A percentile compares a stretch with the other conserved stretches of the same genome.
Evolutionary conservation across 306 rosid species (phyloP).

Genomic region (Sesbania bispinosa): DNA sequence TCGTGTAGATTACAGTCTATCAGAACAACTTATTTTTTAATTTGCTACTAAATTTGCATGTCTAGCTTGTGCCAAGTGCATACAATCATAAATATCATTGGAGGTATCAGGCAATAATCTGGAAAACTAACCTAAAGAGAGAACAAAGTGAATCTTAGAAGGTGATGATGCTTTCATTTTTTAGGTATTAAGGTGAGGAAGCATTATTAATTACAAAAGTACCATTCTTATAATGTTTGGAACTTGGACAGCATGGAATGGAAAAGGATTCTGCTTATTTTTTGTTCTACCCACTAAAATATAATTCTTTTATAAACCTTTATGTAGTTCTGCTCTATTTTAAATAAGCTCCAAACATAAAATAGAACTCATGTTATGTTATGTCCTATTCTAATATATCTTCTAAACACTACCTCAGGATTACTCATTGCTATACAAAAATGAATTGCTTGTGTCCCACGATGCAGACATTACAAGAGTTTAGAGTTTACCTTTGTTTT

Average conservation of each 20-base stretch:
- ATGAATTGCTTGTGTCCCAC: neutral
- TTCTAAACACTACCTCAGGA: neutral
- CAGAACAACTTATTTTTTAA: neutral
- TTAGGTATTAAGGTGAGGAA: neutral
- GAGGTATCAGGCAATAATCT: neutral
- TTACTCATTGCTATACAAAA: neutral
- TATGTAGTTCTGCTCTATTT: neutral
- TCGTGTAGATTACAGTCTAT: neutral
- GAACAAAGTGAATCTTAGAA: neutral
- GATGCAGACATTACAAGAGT: constrained; percentile 1
- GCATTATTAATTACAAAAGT: neutral
- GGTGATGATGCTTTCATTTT: neutral
- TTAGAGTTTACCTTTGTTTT: constrained; percentile 55
- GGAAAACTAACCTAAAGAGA: neutral
- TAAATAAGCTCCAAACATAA: neutral
- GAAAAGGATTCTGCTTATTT: neutral
- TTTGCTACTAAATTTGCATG: neutral
- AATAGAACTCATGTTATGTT: neutral
- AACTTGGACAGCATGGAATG: neutral
- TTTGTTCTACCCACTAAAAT: neutral
- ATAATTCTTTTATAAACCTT: neutral
- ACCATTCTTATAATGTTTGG: neutral
- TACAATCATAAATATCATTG: neutral
- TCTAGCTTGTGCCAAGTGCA: neutral
- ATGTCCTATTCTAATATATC: neutral